Evolutionary conservation across 2,329 filamentous ascomycete species (phyloP), one percentile per base, ranked within the genome.

Genomic region (Keithomyces neogunnii): DNA sequence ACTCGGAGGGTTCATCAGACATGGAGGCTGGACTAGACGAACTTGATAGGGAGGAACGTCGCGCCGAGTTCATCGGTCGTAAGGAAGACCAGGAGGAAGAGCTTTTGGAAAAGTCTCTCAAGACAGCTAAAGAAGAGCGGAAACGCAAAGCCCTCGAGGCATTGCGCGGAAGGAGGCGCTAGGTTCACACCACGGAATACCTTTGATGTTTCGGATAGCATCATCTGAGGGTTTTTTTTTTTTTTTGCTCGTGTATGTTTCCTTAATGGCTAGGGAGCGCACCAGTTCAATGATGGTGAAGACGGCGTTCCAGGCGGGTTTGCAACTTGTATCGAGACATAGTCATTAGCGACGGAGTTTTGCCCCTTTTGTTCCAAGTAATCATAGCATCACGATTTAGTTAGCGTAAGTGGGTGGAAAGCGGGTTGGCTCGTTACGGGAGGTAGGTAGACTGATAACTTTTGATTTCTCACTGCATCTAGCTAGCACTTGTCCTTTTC

Each of bases 11-110:
- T 5, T 86, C 84, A 4, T 88, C 85, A 5, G 87, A 89, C 59
- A 90, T 90, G 85, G 86, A 90, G 65, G 88, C 85, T 2, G 86
- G 85, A 35, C 65, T 85, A 38, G 84, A 84, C 54, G 86, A 90
- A 58, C 80, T 91, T 49, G 85, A 89, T 54, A 71, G 77, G 36
- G 88, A 92, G 64, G 88, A 92, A 64, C 71, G 74, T 45, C 63
- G 71, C 47, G 85, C 86, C 2, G 77, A 84, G 53, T 67, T 71
- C 32, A 73, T 77, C 50, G 88, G 86, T 29, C 79, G 78, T 44
- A 75, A 76, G 45, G 88, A 91, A 63, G 88, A 91, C 59, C 72
- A 78, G 19, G 72, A 80, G 57, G 82, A 86, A 53, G 70, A 86
- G 58, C 74, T 73, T 3, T 75, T 86, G 42, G 85, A 86, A 65